Evolutionary conservation across 2,329 filamentous ascomycete species (phyloP), one percentile per base, ranked within the genome.

Genomic region (Colletotrichum somersetense): DNA sequence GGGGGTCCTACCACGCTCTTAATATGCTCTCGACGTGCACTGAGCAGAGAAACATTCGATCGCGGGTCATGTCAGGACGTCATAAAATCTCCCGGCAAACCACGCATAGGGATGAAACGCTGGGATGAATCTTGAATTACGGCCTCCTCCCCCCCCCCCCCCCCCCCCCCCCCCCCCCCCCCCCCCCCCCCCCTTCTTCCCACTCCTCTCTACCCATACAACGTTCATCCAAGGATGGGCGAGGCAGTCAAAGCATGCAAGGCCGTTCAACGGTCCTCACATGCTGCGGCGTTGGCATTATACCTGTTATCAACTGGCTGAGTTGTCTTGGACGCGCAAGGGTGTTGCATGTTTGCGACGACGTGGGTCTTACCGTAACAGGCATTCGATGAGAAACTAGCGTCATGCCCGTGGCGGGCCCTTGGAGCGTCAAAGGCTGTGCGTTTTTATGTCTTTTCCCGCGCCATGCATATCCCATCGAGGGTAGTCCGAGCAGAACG

Each of bases 351-450:
- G 69, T 53, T 23, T 3, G 23, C 20, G n/a, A 30, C 33, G 59
- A 53, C 66, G 40, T 61, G 44, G 62, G 69, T 69, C 59, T 69
- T 72, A 69, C 69, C 69, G 59, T 59, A 72, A 72, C 66, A 59
- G 69, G 69, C 69, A 62, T 65, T 64, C 12, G 58, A 72, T 72
- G 66, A 72, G 69, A 72, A 44, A 64, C 66, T 56, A 69, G 59
- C 66, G 69, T 72, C 65, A 72, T 72, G 69, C 69, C 56, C 66
- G 69, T 35, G 40, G 59, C 69, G 69, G 61, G 44, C 50, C 23
- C 16, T 30, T 18, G 23, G 26, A 33, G 42, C 42, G 42, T 44
- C 23, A 33, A 33, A 16, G 55, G 23, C 53, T 6, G 20, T 56
- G 53, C 53, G 12, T 56, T 16, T 38, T 38, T 16, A n/a, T 59